Percentiles rank a stretch among this genome's conserved stretches.
These are phyloP conservation scores for Globisporangium spiculum DNA, from an alignment of 352 stramenopile species.

Conservation along the genomic window DNA sequence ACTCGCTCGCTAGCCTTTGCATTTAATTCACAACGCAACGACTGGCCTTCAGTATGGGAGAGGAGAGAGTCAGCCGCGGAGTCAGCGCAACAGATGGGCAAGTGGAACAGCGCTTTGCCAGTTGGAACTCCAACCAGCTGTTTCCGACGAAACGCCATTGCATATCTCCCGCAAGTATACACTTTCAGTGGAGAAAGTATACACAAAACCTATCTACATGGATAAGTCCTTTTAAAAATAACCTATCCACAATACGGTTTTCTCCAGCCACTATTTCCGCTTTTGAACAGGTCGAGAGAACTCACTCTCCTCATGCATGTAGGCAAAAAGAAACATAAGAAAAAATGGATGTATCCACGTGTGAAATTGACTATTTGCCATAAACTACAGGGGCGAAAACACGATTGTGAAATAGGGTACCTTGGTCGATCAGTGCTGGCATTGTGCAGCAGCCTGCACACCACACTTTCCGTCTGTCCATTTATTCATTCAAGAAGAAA, in stretches of 20 bases:
- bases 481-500: no score
- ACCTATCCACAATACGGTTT: background rate
- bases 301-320: no score
- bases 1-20: background rate
- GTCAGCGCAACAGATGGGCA: constrained; percentile 15
- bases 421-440: no score
- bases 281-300: no score
- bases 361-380: no score
- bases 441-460: no score
- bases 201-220: background rate
- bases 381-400: no score
- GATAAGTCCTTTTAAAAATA: background rate
- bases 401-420: no score
- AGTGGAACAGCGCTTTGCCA: constrained; percentile 5
- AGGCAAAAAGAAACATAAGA: no score
- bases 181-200: background rate
- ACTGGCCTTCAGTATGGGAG: constrained; percentile 16
- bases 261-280: background rate
- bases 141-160: constrained; percentile 9
- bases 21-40: background rate
- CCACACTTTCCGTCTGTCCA: background rate
- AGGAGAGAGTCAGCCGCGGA: constrained; percentile 15
- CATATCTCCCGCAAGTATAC: background rate
- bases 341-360: no score
- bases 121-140: constrained; percentile 14